phyloP scores from a whole-genome alignment of 495 filamentous ascomycete genomes.

The Symbiotaphrina buchneri region DNA sequence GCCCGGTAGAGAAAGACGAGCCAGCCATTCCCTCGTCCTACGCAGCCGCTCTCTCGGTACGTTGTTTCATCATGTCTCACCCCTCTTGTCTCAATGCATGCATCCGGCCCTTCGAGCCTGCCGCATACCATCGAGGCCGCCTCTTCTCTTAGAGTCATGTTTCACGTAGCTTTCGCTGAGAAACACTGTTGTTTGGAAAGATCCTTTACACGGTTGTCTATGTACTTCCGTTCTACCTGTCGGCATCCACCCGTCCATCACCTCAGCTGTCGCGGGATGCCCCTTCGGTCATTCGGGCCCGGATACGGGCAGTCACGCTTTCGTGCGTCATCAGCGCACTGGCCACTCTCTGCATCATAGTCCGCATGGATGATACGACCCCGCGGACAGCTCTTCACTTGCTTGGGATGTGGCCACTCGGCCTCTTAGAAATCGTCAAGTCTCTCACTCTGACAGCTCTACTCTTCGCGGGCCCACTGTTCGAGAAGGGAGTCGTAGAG shows the following conservation, averaged over 20 bases:
- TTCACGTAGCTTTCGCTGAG: too few relatives aligned
- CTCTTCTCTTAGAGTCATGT: neutral
- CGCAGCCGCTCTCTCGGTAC: slow-evolving; percentile 28
- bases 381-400: slow-evolving; percentile 30
- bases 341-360: slow-evolving; percentile 37
- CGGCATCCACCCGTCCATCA: slow-evolving; percentile 53
- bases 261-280: slow-evolving; percentile 67
- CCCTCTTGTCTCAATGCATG: too few relatives aligned
- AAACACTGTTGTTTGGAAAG: too few relatives aligned
- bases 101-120: neutral
- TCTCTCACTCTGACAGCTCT: slow-evolving; percentile 45
- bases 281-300: slow-evolving; percentile 70
- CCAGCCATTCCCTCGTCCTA: slow-evolving; percentile 24
- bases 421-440: slow-evolving; percentile 31
- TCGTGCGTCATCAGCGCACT: slow-evolving; percentile 39
- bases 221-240: slow-evolving; percentile 82
- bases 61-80: slow-evolving; percentile 9
- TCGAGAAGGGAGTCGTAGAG: slow-evolving; percentile 48
- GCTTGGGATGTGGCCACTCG: slow-evolving; percentile 56
- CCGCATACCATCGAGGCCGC: neutral
- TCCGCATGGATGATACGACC: slow-evolving; percentile 19
- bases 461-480: slow-evolving; percentile 72
- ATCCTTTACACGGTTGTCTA: slow-evolving; percentile 64
- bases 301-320: slow-evolving; percentile 54
- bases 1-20: slow-evolving; percentile 12